Percentiles rank a stretch among this genome's conserved stretches.
phyloP scores from a whole-genome alignment of 129 eudicot species.

The Lactuca saligna region DNA sequence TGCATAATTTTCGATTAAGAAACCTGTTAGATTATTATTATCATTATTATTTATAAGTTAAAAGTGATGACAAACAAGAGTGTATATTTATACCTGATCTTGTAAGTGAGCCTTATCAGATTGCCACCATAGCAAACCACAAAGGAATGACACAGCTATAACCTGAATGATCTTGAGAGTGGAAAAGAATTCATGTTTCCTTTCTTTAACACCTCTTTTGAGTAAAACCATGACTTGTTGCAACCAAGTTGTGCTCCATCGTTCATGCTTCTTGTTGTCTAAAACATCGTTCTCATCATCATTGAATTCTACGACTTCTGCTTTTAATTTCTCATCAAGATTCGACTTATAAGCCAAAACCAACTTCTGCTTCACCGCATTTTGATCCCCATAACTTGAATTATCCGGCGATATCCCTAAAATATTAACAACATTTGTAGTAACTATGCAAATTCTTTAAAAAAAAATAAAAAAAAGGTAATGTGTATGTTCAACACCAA shows the following conservation, averaged over 20 bases:
- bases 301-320: slow-evolving; percentile 29
- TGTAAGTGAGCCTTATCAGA: slow-evolving; percentile 57
- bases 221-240: slow-evolving; percentile 61
- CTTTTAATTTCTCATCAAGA: slow-evolving; percentile 41
- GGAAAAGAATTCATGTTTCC: slow-evolving; percentile 66
- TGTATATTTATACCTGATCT: slow-evolving; percentile 53
- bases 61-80: not conserved
- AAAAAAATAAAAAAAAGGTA: not conserved
- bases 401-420: slow-evolving; percentile 56
- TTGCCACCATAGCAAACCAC: slow-evolving; percentile 80
- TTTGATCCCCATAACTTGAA: slow-evolving; percentile 36
- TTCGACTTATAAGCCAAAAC: slow-evolving; percentile 49
- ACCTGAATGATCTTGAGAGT: slow-evolving; percentile 55
- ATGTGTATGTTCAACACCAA: not conserved
- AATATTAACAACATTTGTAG: not conserved
- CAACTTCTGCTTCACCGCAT: slow-evolving; percentile 46
- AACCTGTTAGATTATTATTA: not conserved
- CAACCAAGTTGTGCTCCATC: slow-evolving; percentile 85
- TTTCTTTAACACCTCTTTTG: slow-evolving; percentile 70
- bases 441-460: not conserved
- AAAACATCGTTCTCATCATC: slow-evolving; percentile 1
- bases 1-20: slow-evolving; percentile 28
- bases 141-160: slow-evolving; percentile 41
- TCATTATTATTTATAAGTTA: too few relatives aligned
- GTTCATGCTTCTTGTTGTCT: slow-evolving; percentile 30